Evolutionary conservation across 208 protist genomes (phyloP).

Genomic region (Leishmania major): DNA sequence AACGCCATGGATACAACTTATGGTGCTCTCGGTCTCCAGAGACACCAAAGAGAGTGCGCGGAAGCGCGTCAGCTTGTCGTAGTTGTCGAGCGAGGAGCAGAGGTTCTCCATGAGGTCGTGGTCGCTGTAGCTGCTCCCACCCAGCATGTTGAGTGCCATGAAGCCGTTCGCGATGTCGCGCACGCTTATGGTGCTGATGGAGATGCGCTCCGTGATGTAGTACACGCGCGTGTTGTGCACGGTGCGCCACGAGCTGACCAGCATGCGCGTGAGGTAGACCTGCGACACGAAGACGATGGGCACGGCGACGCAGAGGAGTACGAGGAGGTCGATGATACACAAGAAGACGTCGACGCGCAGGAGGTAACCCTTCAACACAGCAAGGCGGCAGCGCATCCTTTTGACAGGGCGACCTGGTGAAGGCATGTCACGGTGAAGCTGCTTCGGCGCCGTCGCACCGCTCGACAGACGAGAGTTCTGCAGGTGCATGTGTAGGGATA

Average conservation of each 20-base stretch:
- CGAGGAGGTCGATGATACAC: slow-evolving; percentile 2
- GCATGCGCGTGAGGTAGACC: neutral
- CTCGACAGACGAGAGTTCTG: neutral
- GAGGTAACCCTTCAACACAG: neutral
- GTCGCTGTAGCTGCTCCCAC: neutral
- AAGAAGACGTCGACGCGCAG: slow-evolving; percentile 20
- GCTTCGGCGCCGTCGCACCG: neutral
- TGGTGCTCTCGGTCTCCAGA: neutral
- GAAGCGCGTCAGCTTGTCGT: neutral
- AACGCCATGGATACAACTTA: neutral
- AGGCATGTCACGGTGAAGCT: neutral
- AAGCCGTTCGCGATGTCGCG: slow-evolving; percentile 18
- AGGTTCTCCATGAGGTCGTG: neutral
- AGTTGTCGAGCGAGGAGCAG: neutral
- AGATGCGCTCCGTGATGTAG: slow-evolving; percentile 3
- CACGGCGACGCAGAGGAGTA: slow-evolving; percentile 4
- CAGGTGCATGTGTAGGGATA: neutral
- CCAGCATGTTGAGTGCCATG: slow-evolving; percentile 8
- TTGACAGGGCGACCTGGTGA: neutral
- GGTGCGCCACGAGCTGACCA: neutral
- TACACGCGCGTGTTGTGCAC: slow-evolving; percentile 8
- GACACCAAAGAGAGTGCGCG: slow-evolving; percentile 3
- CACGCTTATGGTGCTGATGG: neutral
- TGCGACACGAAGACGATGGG: slow-evolving; percentile 15
- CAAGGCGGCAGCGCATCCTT: neutral